Percentiles rank a stretch among this genome's conserved stretches.
These are phyloP conservation scores for Letharia columbiana DNA, from an alignment of 495 filamentous ascomycete genomes.

Conservation along the genomic window DNA sequence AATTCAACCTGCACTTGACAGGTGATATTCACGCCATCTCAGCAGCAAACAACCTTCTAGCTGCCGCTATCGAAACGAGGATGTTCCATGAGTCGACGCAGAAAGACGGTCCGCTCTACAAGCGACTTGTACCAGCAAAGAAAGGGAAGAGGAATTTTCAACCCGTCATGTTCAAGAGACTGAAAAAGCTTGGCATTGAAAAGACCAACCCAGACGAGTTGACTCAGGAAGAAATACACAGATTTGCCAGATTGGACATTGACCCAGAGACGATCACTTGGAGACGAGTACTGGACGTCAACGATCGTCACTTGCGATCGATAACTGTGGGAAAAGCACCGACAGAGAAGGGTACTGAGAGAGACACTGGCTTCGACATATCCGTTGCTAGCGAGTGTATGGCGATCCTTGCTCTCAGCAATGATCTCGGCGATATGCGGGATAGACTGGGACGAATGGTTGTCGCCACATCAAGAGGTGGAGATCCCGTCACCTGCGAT, in stretches of 20 bases:
- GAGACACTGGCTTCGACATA: constrained; percentile 91
- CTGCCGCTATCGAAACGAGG: constrained; percentile 92
- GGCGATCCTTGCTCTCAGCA: constrained; percentile 94
- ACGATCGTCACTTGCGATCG: constrained; percentile 84
- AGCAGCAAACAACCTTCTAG: constrained; percentile 96
- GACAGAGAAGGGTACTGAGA: constrained; percentile 78
- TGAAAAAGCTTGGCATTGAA: constrained; percentile 90
- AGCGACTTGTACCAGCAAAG: constrained; percentile 78
- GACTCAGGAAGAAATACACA: constrained; percentile 76
- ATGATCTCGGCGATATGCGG: constrained; percentile 77
- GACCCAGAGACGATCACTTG: constrained; percentile 96
- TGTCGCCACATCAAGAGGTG: constrained; percentile 73
- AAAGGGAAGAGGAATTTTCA: constrained; percentile 82
- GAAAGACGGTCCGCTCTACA: constrained; percentile 83
- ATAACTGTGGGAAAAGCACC: constrained; percentile 79
- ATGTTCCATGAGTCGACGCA: constrained; percentile 97
- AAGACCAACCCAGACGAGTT: constrained; percentile 90
- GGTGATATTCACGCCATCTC: constrained; percentile 97
- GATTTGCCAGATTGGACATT: constrained; percentile 89
- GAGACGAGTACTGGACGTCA: constrained; percentile 92
- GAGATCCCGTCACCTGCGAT: constrained; percentile 91
- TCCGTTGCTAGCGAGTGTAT: constrained; percentile 97
- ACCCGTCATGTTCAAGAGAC: constrained; percentile 79
- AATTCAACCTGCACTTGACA: constrained; percentile 96
- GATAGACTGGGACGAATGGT: constrained; percentile 95